A percentile compares a stretch with the other conserved stretches of the same genome.
phyloP scores from a whole-genome alignment of 495 filamentous ascomycete species.

The Daldinia concentrica region DNA sequence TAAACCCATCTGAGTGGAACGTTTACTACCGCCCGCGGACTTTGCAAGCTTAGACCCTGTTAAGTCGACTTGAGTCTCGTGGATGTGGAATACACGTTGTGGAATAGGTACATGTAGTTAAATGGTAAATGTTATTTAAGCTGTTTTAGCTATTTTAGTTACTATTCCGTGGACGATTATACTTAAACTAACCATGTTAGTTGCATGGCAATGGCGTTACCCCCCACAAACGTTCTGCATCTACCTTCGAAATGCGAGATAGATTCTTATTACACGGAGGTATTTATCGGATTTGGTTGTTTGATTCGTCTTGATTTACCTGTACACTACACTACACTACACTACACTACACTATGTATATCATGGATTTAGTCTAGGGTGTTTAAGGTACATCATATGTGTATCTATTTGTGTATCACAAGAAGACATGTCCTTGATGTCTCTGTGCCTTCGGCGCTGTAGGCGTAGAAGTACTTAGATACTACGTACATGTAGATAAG shows the following conservation, averaged over 20 bases:
- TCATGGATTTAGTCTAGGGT: neutral
- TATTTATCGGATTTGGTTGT: conserved; percentile 7
- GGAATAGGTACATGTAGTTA: neutral
- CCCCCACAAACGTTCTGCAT: conserved; percentile 15
- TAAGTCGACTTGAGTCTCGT: conserved; percentile 22
- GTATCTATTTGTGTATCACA: neutral
- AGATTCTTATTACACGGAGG: conserved; percentile 1
- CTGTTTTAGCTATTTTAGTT: neutral
- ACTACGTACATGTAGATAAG: too few species aligned
- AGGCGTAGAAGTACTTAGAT: conserved; percentile 4
- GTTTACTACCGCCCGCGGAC: conserved; percentile 26
- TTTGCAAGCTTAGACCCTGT: conserved; percentile 34
- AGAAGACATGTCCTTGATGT: neutral
- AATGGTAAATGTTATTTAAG: neutral
- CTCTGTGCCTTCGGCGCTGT: too few species aligned
- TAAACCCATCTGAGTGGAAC: conserved; percentile 36
- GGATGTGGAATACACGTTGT: conserved; percentile 12
- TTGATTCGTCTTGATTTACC: neutral
- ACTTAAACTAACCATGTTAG: conserved; percentile 22
- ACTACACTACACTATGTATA: too few species aligned
- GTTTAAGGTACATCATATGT: neutral
- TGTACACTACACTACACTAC: too few species aligned
- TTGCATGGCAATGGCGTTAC: conserved; percentile 31
- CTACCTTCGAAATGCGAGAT: conserved; percentile 20
- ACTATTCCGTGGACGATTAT: neutral